Evolutionary conservation across 176 grass and related monocot species (phyloP).

Genomic region (Rhipidocladum racemiflorum): DNA sequence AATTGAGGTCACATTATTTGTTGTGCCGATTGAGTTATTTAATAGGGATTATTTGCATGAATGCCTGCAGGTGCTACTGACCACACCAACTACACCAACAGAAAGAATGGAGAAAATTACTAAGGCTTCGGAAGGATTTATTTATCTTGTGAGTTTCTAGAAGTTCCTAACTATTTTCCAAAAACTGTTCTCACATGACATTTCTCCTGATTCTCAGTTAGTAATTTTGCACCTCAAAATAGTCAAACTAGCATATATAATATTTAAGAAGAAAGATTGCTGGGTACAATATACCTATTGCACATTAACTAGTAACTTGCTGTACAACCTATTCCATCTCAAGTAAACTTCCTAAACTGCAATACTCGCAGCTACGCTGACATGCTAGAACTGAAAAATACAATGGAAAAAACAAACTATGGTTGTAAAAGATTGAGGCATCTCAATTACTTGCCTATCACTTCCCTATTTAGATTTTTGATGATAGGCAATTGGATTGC

Average conservation of each 20-base stretch:
- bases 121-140: constrained; percentile 83
- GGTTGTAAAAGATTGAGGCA: neutral
- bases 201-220: neutral
- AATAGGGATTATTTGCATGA: constrained; percentile 9
- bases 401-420: neutral
- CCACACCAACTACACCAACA: constrained; percentile 94
- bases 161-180: neutral
- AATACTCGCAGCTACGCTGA: neutral
- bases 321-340: neutral
- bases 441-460: neutral
- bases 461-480: neutral
- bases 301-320: neutral
- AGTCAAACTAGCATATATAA: neutral
- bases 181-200: neutral
- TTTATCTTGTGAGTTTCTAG: constrained; percentile 76
- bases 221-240: neutral
- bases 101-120: constrained; percentile 96
- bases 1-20: neutral
- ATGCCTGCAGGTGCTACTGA: constrained; percentile 75
- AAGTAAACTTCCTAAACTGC: neutral
- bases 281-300: neutral
- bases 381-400: constrained; percentile 16
- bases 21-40: constrained; percentile 21
- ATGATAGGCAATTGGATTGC: neutral
- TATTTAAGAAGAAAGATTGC: neutral